Evolutionary conservation across 345 rosid species (phyloP), one percentile per base, ranked within the genome.

Genomic region (Citrus reticulata): DNA sequence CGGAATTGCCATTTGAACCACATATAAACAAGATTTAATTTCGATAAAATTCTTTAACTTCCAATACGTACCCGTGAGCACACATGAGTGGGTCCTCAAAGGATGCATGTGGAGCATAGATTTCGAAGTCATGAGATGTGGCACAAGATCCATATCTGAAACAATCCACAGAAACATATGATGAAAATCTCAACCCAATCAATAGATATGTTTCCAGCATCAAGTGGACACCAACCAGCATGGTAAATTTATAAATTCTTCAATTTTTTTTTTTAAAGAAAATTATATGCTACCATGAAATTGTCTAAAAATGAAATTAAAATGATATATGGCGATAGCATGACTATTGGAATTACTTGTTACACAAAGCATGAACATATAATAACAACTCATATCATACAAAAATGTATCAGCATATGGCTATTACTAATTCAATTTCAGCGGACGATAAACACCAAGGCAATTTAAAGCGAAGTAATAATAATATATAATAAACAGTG

Each of bases 41-140:
- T 62, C 32, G n/a, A 49, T 51, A 7, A 3, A 74, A n/a, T 29
- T 13, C 11, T 68, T 32, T 37, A 49, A 68, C 54, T 39, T 30
- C 29, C 30, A 29, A 7, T 2, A 78, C 90, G 34, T 83, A 95
- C 98, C 98, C 98, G 5, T 78, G 89, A 66, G 98, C 95, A 88
- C 89, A 85, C 86, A 93, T 95, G 37, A 95, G 90, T n/a, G 98
- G 98, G 73, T 95, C 98, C 82, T 95, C 98, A 84, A 93, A 95
- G 37, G 98, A 86, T 81, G 98, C 98, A 83, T 90, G 30, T 42
- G 80, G 88, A 20, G 92, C 92, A 78, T 95, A 95, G 77, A 95
- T 95, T 73, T 95, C 89, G 5, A 93, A 95, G 69, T 95, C 98
- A 0, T 19, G 73, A 10, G 98, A 29, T 32, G 89, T 88, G 65